Percentiles rank a stretch among this genome's conserved stretches.
These are phyloP conservation scores for Verticillium dahliae DNA, from an alignment of 2,329 filamentous ascomycete species.

Conservation along the genomic window DNA sequence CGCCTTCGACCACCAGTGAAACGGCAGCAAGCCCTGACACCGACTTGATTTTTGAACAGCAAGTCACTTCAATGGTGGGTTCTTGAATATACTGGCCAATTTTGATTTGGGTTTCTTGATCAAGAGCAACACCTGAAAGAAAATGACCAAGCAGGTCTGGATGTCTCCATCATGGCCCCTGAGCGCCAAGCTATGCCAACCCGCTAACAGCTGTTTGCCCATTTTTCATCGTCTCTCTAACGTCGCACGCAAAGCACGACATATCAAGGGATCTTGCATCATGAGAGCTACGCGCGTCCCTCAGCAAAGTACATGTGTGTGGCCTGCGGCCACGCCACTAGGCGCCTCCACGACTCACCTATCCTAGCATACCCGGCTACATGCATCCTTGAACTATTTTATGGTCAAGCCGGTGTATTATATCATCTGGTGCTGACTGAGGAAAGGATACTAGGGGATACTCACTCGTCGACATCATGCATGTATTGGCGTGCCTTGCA, in stretches of 20 bases:
- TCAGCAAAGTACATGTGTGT: not conserved
- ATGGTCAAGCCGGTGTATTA: not conserved
- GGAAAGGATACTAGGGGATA: not conserved
- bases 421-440: not conserved
- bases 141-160: no score
- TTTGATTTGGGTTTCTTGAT: no score
- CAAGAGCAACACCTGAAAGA: no score
- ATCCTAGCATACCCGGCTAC: not conserved
- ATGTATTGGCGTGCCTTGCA: not conserved
- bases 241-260: not conserved
- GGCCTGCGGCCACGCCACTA: not conserved
- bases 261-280: slow-evolving; percentile 1
- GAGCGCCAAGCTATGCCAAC: not conserved
- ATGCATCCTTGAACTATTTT: not conserved
- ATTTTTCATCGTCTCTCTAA: not conserved
- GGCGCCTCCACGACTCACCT: not conserved
- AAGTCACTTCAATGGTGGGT: no score
- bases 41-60: no score
- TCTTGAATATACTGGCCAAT: no score
- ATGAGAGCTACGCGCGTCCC: not conserved
- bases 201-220: not conserved
- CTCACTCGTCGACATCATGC: not conserved
- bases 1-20: no score
- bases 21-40: no score
- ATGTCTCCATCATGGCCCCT: not conserved